Evolutionary conservation across 805 yeast species (phyloP).

Genomic region (Candida ficus): DNA sequence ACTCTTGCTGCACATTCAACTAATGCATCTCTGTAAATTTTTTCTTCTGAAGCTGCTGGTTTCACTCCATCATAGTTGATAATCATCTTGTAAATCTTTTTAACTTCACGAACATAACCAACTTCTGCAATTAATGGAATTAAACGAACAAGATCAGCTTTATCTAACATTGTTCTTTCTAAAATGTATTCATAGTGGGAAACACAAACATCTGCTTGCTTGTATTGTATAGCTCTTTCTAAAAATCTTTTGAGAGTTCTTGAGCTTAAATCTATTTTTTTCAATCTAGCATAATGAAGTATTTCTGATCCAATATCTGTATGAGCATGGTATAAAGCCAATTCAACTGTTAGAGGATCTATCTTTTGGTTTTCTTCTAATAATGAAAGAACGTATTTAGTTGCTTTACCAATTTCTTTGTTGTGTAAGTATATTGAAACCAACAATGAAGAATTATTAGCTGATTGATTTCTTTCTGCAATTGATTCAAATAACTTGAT

Average conservation of each 20-base stretch:
- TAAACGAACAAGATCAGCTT: conserved; percentile 13
- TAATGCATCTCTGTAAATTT: not conserved
- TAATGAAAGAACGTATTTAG: not conserved
- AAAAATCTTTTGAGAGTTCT: conserved; percentile 12
- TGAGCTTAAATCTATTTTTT: conserved; percentile 10
- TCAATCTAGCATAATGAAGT: conserved; percentile 1
- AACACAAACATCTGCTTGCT: conserved; percentile 2
- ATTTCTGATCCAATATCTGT: conserved; percentile 8
- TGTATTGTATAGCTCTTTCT: conserved; percentile 8
- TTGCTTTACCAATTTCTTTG: conserved; percentile 8
- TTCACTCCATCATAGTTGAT: not conserved
- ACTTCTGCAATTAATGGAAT: conserved; percentile 8
- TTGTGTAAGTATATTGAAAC: conserved; percentile 8
- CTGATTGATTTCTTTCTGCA: not conserved
- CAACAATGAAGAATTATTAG: conserved; percentile 4
- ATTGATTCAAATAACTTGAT: not conserved
- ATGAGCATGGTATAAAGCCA: conserved; percentile 10
- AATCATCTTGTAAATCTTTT: conserved; percentile 6
- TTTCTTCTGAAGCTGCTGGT: conserved; percentile 2
- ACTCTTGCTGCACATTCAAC: conserved; percentile 9
- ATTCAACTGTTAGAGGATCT: conserved; percentile 9
- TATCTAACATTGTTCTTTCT: conserved; percentile 10
- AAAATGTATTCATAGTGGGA: conserved; percentile 8
- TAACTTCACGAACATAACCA: conserved; percentile 10
- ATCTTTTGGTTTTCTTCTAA: not conserved